A percentile compares a stretch with the other conserved stretches of the same genome.
Evolutionary conservation across 2,329 filamentous ascomycete genomes (phyloP).

Genomic region (Cladosporium sp.): DNA sequence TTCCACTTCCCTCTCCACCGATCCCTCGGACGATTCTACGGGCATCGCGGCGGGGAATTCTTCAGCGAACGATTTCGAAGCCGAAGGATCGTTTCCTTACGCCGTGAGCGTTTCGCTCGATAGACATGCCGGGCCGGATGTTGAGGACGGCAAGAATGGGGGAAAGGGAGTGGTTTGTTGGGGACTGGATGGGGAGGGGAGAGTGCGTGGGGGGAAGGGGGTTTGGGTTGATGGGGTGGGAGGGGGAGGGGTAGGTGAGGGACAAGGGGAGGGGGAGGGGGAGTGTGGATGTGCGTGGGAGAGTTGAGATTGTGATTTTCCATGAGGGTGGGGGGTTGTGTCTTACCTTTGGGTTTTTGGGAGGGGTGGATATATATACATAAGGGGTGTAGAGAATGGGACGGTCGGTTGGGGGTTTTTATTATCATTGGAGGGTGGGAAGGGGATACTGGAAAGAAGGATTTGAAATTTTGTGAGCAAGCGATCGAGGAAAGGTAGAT

Average conservation of each 20-base stretch:
- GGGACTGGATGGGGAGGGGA: slow-evolving; percentile 41
- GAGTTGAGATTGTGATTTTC: not conserved
- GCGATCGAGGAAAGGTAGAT: too few relatives aligned
- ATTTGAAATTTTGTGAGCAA: too few relatives aligned
- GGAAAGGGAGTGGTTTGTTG: slow-evolving; percentile 61
- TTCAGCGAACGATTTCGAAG: slow-evolving; percentile 43
- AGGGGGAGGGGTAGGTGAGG: slow-evolving; percentile 26
- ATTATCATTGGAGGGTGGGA: too few relatives aligned
- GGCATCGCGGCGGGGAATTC: slow-evolving; percentile 31
- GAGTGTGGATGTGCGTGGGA: slow-evolving; percentile 8
- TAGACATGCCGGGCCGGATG: slow-evolving; percentile 52
- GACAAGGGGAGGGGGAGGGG: not conserved
- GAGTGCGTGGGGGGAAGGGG: not conserved
- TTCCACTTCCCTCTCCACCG: not conserved
- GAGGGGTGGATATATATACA: too few relatives aligned
- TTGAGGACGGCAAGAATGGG: too few relatives aligned
- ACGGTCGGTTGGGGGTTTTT: too few relatives aligned
- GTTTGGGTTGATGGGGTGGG: slow-evolving; percentile 16
- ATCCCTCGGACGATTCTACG: too few relatives aligned
- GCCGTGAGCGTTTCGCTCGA: slow-evolving; percentile 58
- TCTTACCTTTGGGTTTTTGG: too few relatives aligned
- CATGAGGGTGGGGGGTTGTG: not conserved
- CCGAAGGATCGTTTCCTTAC: slow-evolving; percentile 58
- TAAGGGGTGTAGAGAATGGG: too few relatives aligned
- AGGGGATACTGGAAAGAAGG: too few relatives aligned